Percentiles rank a stretch among this genome's conserved stretches.
Evolutionary conservation across 2,329 filamentous ascomycete species (phyloP).

Genomic region (Phialophora chinensis): DNA sequence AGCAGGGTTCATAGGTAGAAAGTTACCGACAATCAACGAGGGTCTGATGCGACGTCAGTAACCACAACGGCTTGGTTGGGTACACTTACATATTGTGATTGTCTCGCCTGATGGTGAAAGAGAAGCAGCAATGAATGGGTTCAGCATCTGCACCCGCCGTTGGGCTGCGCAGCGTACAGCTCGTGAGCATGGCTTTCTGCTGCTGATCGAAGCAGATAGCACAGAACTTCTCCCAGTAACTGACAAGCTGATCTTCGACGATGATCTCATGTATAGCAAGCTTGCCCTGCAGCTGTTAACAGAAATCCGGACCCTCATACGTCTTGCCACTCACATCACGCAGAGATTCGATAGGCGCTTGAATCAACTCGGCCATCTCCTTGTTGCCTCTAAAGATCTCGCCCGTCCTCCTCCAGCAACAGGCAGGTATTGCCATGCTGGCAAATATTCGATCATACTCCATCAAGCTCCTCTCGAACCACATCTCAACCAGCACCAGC

Average conservation of each 20-base stretch:
- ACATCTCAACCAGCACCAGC: constrained; percentile 95
- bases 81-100: constrained; percentile 88
- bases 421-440: constrained; percentile 97
- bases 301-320: background rate
- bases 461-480: constrained; percentile 96
- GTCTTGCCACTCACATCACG: constrained; percentile 73
- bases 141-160: constrained; percentile 70
- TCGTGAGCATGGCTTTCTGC: constrained; percentile 94
- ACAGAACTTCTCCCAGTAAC: constrained; percentile 99
- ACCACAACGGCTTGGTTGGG: constrained; percentile 7
- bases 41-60: constrained; percentile 65
- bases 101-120: constrained; percentile 93
- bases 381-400: constrained; percentile 98
- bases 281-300: constrained; percentile 69
- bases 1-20: constrained; percentile 71
- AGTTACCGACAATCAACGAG: constrained; percentile 94
- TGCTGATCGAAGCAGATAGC: constrained; percentile 94
- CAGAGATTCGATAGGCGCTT: constrained; percentile 86
- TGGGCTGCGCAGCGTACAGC: constrained; percentile 86
- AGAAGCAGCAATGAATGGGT: constrained; percentile 92
- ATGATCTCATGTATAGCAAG: constrained; percentile 95
- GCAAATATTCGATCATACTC: constrained; percentile 98
- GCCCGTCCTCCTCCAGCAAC: constrained; percentile 94
- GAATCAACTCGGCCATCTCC: constrained; percentile 96
- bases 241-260: constrained; percentile 90